A percentile compares a stretch with the other conserved stretches of the same genome.
Conservation (phyloP, 2,329 filamentous ascomycete species). For the Colletotrichum karsti region DNA sequence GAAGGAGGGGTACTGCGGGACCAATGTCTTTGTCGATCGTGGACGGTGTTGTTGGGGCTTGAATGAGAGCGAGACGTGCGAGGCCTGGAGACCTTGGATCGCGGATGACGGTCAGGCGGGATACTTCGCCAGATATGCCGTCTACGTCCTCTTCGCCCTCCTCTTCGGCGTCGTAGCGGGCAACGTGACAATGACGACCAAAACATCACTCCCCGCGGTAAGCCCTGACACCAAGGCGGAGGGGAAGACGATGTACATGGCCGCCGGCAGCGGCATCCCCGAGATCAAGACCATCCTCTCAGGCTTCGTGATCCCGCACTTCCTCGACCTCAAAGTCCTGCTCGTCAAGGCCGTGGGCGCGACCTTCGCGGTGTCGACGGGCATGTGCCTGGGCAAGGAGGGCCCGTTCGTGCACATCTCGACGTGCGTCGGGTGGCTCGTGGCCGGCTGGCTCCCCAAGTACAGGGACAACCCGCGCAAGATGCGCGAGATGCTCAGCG, state of each 20-base stretch:
- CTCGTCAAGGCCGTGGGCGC: slow-evolving; percentile 66
- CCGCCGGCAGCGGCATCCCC: slow-evolving; percentile 66
- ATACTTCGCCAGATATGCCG: slow-evolving; percentile 31
- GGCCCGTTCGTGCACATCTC: slow-evolving; percentile 70
- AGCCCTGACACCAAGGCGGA: not conserved
- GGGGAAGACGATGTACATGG: slow-evolving; percentile 66
- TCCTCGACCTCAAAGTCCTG: slow-evolving; percentile 63
- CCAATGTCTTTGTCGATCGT: slow-evolving; percentile 52
- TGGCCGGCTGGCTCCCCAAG: slow-evolving; percentile 61
- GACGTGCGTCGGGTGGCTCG: slow-evolving; percentile 63
- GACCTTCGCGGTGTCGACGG: slow-evolving; percentile 65
- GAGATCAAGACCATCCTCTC: slow-evolving; percentile 70
- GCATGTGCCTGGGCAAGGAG: slow-evolving; percentile 70
- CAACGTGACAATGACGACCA: slow-evolving; percentile 43
- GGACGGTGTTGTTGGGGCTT: slow-evolving; percentile 55
- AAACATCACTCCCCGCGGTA: slow-evolving; percentile 52
- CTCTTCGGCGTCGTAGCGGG: slow-evolving; percentile 35
- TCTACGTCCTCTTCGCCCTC: slow-evolving; percentile 37
- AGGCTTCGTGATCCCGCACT: slow-evolving; percentile 67
- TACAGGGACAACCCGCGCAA: slow-evolving; percentile 66
- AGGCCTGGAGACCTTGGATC: slow-evolving; percentile 53
- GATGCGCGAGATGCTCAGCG: slow-evolving; percentile 65
- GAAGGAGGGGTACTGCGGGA: slow-evolving; percentile 64
- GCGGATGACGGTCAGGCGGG: not conserved
- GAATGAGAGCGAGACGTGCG: slow-evolving; percentile 35